Evolutionary conservation across 768 basidiomycete species (phyloP), one percentile per base, ranked within the genome.

Genomic region (Amanita inopinata): DNA sequence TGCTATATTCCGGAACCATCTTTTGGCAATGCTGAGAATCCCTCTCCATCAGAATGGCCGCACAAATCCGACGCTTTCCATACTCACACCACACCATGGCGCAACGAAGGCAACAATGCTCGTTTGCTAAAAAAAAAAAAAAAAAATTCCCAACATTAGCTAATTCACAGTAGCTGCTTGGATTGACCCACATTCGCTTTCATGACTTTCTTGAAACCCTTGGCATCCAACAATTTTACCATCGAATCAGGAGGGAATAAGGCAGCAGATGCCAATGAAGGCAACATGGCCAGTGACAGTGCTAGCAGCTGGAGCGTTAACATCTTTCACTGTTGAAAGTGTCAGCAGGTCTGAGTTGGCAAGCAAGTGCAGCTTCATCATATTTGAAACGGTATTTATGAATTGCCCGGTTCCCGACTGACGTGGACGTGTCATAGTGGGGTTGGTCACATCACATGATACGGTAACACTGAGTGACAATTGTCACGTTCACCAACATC

Each of bases 71-170:
- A 20, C 7, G 3, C 24, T 35, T 12, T 18, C 15, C 11, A 3
- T 24, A 65, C 83, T 57, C 59, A 87, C 84, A 50, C 84, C 86
- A 55, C 86, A 91, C 92, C 91, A 94, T 3, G 90, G 86, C n/a
- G 92, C 92, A 9, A 92, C 83, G 56, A 93, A 96, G 1, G 89
- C 92, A 12, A 94, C 81, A 55, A 92, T 60, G 47, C 70, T 76
- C 23, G 87, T 83, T 62, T 74, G 66, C 87, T 89, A 51, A 7
- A 35, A 8, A 5, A 35, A 17, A 15, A 15, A 28, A 24, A 33
- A 11, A 43, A 36, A 3, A 25, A 41, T 1, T 15, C n/a, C 17
- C 27, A 44, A 33, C 12, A 12, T 41, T 38, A 14, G 5, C 6
- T 11, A 17, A 22, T 28, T 17, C 41, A 45, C 25, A 36, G 28